Base-by-base conservation (phyloP, 352 stramenopile species). In the Phytophthora cryptogea region DNA sequence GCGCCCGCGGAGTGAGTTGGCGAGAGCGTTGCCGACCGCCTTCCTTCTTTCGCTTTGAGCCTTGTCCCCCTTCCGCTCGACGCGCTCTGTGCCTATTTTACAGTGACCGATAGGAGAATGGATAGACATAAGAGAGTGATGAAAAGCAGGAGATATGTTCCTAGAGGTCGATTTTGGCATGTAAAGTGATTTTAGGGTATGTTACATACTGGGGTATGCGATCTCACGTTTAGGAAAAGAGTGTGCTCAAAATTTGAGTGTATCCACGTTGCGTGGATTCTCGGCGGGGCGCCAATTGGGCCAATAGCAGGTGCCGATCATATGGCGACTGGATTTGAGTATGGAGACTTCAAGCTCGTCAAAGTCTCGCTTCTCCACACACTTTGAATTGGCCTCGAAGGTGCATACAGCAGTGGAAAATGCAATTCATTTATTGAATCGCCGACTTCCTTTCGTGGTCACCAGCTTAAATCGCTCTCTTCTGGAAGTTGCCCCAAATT, bases 31-130 rank as follows among this genome's bases (percentile, higher is more conserved):
- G 2, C 13, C 9, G 45, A 13, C 41, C 44, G 44, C 46, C 31
- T 57, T 53, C 52, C 46, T 64, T 65, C 54, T 64, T 70, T 66
- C 27, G 48, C 48, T 65, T 59, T 65, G 42, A 50, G 55, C 50
- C 43, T 66, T 61, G 13, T 54, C 54, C 43, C 61, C 55, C 49
- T 44, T 66, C 20, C 48, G 17, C 55, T 23, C 23, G 48, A 43
- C 52, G 28, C 55, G 45, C 41, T 58, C 60, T 68, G 46, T 54
- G 52, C 59, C 43, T 55, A 67, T 64, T 58, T 27, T 52, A 58
- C 40, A 4, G 55, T n/a, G n/a, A n/a, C n/a, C n/a, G n/a, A n/a
- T 41, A 11, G 9, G 8, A 11, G 8, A 14, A 23, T 14, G 17
- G 40, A 16, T 39, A 41, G 14, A 10, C 3, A 10, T 39, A 39